phyloP scores from a whole-genome alignment of 768 basidiomycete species.

The Lentinula raphanica region DNA sequence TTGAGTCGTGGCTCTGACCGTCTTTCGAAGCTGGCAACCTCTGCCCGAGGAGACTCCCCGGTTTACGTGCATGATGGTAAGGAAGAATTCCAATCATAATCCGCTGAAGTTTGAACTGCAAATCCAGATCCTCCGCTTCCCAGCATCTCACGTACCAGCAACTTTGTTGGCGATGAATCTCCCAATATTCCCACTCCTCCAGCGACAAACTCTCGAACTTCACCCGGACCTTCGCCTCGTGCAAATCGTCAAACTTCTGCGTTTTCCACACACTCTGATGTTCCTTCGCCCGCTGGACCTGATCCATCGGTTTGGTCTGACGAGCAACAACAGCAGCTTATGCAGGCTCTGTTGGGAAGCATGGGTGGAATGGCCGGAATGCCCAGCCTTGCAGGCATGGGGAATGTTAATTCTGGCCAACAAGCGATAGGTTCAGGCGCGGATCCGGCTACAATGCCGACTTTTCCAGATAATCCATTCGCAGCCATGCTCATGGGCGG shows the following conservation, averaged over 20 bases:
- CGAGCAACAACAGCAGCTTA: conserved; percentile 64
- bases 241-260: conserved; percentile 9
- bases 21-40: conserved; percentile 73
- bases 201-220: conserved; percentile 12
- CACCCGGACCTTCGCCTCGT: conserved; percentile 24
- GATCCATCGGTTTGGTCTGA: conserved; percentile 62
- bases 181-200: conserved; percentile 33
- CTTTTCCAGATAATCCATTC: conserved; percentile 41
- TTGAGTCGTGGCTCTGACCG: conserved; percentile 67
- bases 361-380: conserved; percentile 5
- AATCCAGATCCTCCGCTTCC: conserved; percentile 38
- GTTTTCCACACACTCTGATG: conserved; percentile 22
- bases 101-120: neutral
- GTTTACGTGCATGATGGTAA: conserved; percentile 50
- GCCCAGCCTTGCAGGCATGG: neutral
- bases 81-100: neutral
- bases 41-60: conserved; percentile 59
- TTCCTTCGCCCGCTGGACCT: conserved; percentile 17
- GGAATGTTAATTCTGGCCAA: neutral
- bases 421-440: conserved; percentile 5
- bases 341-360: conserved; percentile 56
- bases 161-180: conserved; percentile 43
- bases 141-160: conserved; percentile 22
- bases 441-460: conserved; percentile 4
- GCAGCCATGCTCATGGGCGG: conserved; percentile 32